Evolutionary conservation across 1,284 basidiomycete genomes (phyloP), one percentile per base, ranked within the genome.

Genomic region (Apiotrichum gracile): DNA sequence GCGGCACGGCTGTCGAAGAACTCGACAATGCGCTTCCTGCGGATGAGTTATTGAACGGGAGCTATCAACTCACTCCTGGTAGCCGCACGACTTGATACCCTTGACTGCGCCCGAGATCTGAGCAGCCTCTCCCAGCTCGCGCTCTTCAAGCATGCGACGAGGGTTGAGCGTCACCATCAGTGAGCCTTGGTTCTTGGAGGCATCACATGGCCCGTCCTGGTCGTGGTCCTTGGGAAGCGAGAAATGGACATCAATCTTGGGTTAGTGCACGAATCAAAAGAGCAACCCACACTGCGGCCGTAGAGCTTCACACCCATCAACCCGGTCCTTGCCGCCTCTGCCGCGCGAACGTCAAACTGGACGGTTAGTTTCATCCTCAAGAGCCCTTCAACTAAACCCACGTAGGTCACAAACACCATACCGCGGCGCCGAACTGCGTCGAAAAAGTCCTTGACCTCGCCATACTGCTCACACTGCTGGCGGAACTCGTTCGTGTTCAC

Each of bases 321-420:
- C 34, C 84, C 82, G 52, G 92, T 88, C 70, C 91, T 81, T 8
- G 92, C 93, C 63, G 85, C 81, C 74, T 94, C 88, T 38, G 94
- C 92, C 40, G 90, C 87, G 56, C 94, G 83, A 19, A 94, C 75
- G 73, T 97, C 94, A 71, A 79, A 97, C 91, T 96, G 65, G 38
- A 17, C 1, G 45, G 34, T 49, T 17, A 54, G 33, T 24, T 24
- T 2, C n/a, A 6, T n/a, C n/a, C 19, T 46, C 31, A 31, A 14
- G 12, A 2, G 16, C 10, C 8, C 4, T 13, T 29, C 13, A n/a
- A 10, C 14, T 14, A 19, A 14, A 82, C 91, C 82, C 77, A 96
- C 92, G 71, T 89, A 98, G 49, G 93, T 97, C 50, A 97, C 87
- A 75, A 98, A 98, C 6, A 94, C 87, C 86, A 98, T 93, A 19